phyloP scores from a whole-genome alignment of 1,139 yeast species.

The Suhomyces ambrosiae region DNA sequence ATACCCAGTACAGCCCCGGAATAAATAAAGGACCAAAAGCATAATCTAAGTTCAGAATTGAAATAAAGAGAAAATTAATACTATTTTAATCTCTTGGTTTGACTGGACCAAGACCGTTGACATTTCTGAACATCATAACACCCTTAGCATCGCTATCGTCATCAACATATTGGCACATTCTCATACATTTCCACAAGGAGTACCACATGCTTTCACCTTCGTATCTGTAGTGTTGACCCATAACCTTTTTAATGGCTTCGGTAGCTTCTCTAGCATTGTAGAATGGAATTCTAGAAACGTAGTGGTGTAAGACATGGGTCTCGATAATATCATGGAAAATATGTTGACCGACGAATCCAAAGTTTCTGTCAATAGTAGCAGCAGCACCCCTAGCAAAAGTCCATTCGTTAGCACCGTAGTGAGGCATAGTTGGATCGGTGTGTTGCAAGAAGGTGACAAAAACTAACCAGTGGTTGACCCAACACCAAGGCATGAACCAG shows the following conservation, averaged over 20 bases:
- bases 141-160: slow-evolving; percentile 50
- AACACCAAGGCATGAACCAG: slow-evolving; percentile 59
- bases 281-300: slow-evolving; percentile 62
- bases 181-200: slow-evolving; percentile 56
- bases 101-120: slow-evolving; percentile 47
- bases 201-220: slow-evolving; percentile 60
- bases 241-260: slow-evolving; percentile 57
- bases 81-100: slow-evolving; percentile 18
- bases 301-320: slow-evolving; percentile 66
- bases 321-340: slow-evolving; percentile 67
- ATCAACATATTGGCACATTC: slow-evolving; percentile 62
- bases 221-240: slow-evolving; percentile 60
- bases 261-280: slow-evolving; percentile 64
- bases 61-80: too few species aligned
- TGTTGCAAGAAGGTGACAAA: slow-evolving; percentile 64
- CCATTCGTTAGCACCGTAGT: slow-evolving; percentile 60
- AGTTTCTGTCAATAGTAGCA: slow-evolving; percentile 63
- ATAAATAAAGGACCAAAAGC: too few species aligned
- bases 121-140: slow-evolving; percentile 61
- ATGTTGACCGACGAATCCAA: slow-evolving; percentile 59
- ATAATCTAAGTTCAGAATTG: too few species aligned
- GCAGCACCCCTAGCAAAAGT: slow-evolving; percentile 69
- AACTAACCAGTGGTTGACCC: slow-evolving; percentile 66
- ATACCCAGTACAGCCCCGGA: too few species aligned
- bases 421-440: slow-evolving; percentile 60